Conservation (phyloP, 352 stramenopile species). For the Phytophthora citricola region DNA sequence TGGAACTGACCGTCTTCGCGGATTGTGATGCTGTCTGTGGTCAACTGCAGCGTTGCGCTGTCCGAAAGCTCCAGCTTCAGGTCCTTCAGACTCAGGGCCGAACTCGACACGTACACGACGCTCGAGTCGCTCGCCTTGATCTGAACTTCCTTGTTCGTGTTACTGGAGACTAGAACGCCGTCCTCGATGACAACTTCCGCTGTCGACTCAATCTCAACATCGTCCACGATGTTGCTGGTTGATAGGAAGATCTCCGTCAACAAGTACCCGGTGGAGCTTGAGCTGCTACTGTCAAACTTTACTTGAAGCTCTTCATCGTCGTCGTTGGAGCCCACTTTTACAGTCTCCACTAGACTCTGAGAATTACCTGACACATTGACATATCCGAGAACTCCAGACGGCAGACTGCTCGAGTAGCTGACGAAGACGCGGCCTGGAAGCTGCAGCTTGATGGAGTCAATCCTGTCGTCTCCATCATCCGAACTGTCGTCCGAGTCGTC, state of each 20-base stretch:
- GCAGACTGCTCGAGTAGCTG: constrained; percentile 26
- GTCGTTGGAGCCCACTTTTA: constrained; percentile 24
- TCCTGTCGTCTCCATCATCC: constrained; percentile 29
- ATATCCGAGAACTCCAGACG: constrained; percentile 33
- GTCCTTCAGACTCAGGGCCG: constrained; percentile 29
- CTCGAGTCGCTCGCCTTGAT: constrained; percentile 33
- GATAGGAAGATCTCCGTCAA: constrained; percentile 39
- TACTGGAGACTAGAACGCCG: constrained; percentile 28
- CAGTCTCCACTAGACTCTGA: constrained; percentile 22
- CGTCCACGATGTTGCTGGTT: constrained; percentile 24
- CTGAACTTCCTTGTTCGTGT: constrained; percentile 27
- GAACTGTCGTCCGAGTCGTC: constrained; percentile 24
- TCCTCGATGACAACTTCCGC: constrained; percentile 33
- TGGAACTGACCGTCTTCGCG: constrained; percentile 35
- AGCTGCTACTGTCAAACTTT: constrained; percentile 20
- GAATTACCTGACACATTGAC: constrained; percentile 38
- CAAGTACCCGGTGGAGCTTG: constrained; percentile 17
- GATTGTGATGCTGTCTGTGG: constrained; percentile 24
- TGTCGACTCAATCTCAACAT: constrained; percentile 29
- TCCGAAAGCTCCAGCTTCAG: constrained; percentile 34
- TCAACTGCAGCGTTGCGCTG: constrained; percentile 32
- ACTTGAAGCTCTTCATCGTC: constrained; percentile 35
- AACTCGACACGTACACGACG: constrained; percentile 29
- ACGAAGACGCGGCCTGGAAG: constrained; percentile 35
- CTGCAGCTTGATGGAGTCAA: constrained; percentile 37